Percentiles rank a stretch among this genome's conserved stretches.
phyloP scores from a whole-genome alignment of 2,329 filamentous ascomycete species.

The Cercospora sojina region DNA sequence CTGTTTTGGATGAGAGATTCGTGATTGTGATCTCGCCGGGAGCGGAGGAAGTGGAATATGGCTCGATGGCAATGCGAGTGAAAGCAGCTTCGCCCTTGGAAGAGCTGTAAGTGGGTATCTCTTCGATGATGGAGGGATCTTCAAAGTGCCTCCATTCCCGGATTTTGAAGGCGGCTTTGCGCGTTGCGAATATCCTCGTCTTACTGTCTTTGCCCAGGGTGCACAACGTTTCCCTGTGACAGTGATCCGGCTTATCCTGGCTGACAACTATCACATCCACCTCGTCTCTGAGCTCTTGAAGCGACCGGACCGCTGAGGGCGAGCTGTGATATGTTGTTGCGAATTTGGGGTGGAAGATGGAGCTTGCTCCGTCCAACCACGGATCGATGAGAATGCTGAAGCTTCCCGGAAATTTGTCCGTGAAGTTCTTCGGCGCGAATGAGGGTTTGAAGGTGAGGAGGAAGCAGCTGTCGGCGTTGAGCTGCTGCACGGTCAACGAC shows the following conservation, averaged over 20 bases:
- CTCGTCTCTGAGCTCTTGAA: conserved; percentile 52
- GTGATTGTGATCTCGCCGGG: conserved; percentile 70
- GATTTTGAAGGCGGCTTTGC: conserved; percentile 64
- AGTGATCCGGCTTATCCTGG: conserved; percentile 67
- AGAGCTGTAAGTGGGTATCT: conserved; percentile 46
- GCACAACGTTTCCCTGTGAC: conserved; percentile 66
- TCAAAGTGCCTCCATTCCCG: conserved; percentile 68
- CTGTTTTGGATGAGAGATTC: conserved; percentile 61
- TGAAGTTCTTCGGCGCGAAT: conserved; percentile 44
- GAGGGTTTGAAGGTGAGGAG: conserved; percentile 62
- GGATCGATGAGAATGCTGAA: conserved; percentile 72
- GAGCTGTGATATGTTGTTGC: conserved; percentile 58
- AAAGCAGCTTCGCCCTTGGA: conserved; percentile 41
- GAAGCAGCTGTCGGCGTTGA: conserved; percentile 66
- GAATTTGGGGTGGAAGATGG: conserved; percentile 61
- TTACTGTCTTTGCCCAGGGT: conserved; percentile 58
- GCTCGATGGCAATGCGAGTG: conserved; percentile 55
- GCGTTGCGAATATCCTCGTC: conserved; percentile 65
- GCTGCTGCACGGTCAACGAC: conserved; percentile 62
- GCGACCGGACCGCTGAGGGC: conserved; percentile 57
- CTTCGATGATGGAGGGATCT: conserved; percentile 44
- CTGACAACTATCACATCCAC: conserved; percentile 60
- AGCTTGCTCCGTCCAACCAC: conserved; percentile 63
- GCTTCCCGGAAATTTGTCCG: conserved; percentile 46
- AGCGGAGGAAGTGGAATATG: conserved; percentile 52